phyloP scores from a whole-genome alignment of 202 grass and related monocot species.

The Musa balbisiana region DNA sequence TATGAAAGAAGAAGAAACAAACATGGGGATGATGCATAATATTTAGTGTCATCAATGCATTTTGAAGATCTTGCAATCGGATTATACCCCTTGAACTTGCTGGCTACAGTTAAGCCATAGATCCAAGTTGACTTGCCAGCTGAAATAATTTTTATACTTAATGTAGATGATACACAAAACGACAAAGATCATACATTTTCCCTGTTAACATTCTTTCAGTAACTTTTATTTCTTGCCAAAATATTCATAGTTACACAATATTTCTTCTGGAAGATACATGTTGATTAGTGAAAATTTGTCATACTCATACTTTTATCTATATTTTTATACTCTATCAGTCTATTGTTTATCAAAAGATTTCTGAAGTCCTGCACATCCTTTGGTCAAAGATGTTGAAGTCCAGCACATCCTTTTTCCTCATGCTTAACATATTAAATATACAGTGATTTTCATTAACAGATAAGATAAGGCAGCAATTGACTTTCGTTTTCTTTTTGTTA shows the following conservation, averaged over 20 bases:
- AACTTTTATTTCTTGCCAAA: neutral
- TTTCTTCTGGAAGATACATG: neutral
- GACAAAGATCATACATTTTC: neutral
- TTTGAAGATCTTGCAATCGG: neutral
- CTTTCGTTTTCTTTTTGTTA: constrained; percentile 25
- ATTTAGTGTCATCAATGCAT: too few species aligned
- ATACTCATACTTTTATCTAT: neutral
- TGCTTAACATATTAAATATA: neutral
- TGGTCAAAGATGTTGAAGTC: too few species aligned
- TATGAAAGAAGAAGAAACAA: too few species aligned
- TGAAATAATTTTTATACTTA: neutral
- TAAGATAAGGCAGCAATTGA: neutral
- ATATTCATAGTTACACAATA: neutral
- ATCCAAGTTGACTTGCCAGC: neutral
- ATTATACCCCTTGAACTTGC: neutral
- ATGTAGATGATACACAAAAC: neutral
- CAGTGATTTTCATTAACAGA: neutral
- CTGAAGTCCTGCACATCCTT: neutral
- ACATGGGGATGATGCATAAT: too few species aligned
- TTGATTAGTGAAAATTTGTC: neutral
- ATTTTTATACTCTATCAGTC: neutral
- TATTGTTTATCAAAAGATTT: neutral
- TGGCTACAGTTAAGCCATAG: neutral
- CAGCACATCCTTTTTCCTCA: neutral
- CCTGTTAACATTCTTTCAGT: neutral